Conservation (phyloP, 805 yeast genomes). For the Osmozyma mogii region DNA sequence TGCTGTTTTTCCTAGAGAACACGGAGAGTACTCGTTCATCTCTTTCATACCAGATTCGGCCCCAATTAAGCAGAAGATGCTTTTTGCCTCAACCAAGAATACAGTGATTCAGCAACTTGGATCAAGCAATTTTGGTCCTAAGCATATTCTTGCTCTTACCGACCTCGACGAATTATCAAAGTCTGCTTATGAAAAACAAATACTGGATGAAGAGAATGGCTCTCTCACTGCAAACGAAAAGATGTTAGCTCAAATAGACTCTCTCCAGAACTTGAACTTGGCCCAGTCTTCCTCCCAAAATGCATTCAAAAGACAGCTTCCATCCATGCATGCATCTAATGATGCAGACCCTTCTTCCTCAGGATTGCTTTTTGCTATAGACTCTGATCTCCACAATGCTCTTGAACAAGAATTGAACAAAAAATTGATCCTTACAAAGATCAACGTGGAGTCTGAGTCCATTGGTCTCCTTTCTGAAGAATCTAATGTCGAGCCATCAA, state of each 20-base stretch:
- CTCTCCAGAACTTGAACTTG: constrained; percentile 23
- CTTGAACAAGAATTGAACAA: constrained; percentile 9
- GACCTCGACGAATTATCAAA: constrained; percentile 46
- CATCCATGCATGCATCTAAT: constrained; percentile 23
- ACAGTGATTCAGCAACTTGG: constrained; percentile 73
- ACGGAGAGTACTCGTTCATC: constrained; percentile 43
- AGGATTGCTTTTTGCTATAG: too few species aligned
- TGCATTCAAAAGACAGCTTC: constrained; percentile 23
- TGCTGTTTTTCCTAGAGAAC: constrained; percentile 16
- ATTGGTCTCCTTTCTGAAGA: constrained; percentile 18
- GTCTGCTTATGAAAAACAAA: constrained; percentile 33
- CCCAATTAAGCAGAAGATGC: constrained; percentile 78
- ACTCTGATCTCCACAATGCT: constrained; percentile 15
- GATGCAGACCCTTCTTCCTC: constrained; percentile 7
- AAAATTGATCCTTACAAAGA: constrained; percentile 40
- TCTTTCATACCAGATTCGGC: constrained; percentile 85
- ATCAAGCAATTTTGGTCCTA: constrained; percentile 40
- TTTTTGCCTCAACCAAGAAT: constrained; percentile 85
- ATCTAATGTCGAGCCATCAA: constrained; percentile 11
- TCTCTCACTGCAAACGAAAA: constrained; percentile 57
- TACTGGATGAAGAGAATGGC: constrained; percentile 19
- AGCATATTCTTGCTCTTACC: constrained; percentile 40
- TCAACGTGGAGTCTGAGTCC: constrained; percentile 43
- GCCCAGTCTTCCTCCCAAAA: constrained; percentile 10
- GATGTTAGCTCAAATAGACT: constrained; percentile 36